phyloP scores from a whole-genome alignment of 2,329 filamentous ascomycete genomes.

The Colletotrichum truncatum region DNA sequence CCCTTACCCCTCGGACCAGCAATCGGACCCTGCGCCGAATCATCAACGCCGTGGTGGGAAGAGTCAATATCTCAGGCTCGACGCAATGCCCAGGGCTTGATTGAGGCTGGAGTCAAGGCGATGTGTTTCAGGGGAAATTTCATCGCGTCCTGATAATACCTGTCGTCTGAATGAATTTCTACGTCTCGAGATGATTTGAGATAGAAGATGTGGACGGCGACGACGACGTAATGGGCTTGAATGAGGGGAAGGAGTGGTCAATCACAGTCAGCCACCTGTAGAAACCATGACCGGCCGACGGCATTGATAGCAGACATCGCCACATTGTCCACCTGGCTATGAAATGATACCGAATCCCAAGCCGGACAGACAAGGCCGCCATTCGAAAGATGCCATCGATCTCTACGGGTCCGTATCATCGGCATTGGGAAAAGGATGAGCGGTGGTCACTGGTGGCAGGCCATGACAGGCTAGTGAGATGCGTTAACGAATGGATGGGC shows the following conservation, averaged over 20 bases:
- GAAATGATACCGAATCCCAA: not conserved
- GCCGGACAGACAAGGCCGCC: not conserved
- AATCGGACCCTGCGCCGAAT: constrained; percentile 10
- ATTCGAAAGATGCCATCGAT: not conserved
- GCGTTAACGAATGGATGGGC: constrained; percentile 23
- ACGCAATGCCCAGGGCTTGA: not conserved
- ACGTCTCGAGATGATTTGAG: not conserved
- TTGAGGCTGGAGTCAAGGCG: not conserved
- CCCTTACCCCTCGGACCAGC: not conserved
- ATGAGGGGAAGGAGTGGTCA: not conserved
- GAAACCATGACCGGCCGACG: not conserved
- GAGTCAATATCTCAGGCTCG: not conserved
- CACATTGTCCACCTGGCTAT: not conserved
- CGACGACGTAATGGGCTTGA: not conserved
- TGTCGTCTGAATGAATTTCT: too few relatives aligned
- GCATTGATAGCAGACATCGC: not conserved
- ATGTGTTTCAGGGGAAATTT: not conserved
- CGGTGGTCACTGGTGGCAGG: constrained; percentile 16
- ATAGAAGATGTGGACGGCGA: not conserved
- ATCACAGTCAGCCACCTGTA: not conserved
- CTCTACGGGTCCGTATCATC: not conserved
- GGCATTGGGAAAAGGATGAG: not conserved
- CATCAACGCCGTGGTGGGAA: constrained; percentile 2
- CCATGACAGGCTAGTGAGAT: constrained; percentile 7
- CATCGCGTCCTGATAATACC: too few relatives aligned